A percentile compares a stretch with the other conserved stretches of the same genome.
Evolutionary conservation across 1,284 basidiomycete species (phyloP).

Genomic region (Laetiporus sulphureus): DNA sequence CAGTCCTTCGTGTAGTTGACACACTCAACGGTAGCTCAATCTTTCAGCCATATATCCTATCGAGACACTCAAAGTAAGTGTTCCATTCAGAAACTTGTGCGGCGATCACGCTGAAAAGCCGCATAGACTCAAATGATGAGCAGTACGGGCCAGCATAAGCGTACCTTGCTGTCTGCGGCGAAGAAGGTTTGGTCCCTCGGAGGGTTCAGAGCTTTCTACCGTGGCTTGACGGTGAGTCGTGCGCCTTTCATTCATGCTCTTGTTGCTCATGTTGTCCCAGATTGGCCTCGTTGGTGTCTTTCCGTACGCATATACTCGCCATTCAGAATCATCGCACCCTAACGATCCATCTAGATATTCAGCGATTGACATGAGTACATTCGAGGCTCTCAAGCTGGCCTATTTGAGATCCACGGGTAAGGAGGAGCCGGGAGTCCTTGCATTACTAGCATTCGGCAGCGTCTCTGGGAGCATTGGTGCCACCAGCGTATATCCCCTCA

Average conservation of each 20-base stretch:
- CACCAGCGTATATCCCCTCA: slow-evolving; percentile 87
- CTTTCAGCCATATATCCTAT: slow-evolving; percentile 79
- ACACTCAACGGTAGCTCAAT: slow-evolving; percentile 12
- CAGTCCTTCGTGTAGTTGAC: slow-evolving; percentile 6
- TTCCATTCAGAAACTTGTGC: slow-evolving; percentile 3
- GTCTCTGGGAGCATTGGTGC: slow-evolving; percentile 90
- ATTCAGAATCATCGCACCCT: background rate
- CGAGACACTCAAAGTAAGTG: slow-evolving; percentile 73
- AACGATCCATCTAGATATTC: slow-evolving; percentile 46
- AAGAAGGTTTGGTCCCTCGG: slow-evolving; percentile 78
- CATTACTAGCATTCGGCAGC: slow-evolving; percentile 82
- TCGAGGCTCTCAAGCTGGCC: slow-evolving; percentile 83
- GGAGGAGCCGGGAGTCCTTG: slow-evolving; percentile 80
- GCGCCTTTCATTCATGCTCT: background rate
- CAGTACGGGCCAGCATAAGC: slow-evolving; percentile 57
- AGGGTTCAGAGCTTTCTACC: slow-evolving; percentile 81
- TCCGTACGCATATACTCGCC: slow-evolving; percentile 51
- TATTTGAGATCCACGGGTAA: slow-evolving; percentile 76
- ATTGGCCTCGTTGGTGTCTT: slow-evolving; percentile 88
- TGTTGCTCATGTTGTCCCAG: slow-evolving; percentile 31
- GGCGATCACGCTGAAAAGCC: slow-evolving; percentile 7
- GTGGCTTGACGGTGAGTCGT: slow-evolving; percentile 76
- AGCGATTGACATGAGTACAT: slow-evolving; percentile 94
- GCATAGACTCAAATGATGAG: slow-evolving; percentile 91
- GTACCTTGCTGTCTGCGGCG: slow-evolving; percentile 51